Evolutionary conservation across 2,329 filamentous ascomycete species (phyloP).

Genomic region (Curvularia lunata): DNA sequence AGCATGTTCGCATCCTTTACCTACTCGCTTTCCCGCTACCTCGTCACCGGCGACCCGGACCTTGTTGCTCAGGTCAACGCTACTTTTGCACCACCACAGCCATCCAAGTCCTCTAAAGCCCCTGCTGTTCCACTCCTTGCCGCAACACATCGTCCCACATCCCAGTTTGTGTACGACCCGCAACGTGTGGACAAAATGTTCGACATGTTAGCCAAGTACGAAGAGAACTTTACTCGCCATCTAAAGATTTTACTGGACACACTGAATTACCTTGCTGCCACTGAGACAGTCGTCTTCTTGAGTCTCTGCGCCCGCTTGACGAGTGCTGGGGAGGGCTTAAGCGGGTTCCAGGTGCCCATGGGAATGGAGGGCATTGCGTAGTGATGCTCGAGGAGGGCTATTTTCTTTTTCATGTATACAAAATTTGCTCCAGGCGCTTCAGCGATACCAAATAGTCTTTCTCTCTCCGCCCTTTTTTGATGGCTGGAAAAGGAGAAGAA

Average conservation of each 20-base stretch:
- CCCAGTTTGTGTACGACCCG: conserved; percentile 60
- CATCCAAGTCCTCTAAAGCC: conserved; percentile 16
- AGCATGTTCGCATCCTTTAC: conserved; percentile 93
- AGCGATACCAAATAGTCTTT: conserved; percentile 19
- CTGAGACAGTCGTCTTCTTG: conserved; percentile 91
- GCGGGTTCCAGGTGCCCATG: conserved; percentile 34
- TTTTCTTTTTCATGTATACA: conserved; percentile 1
- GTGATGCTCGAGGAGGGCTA: neutral
- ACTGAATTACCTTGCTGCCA: conserved; percentile 95
- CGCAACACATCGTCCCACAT: conserved; percentile 30
- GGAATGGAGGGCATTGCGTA: conserved; percentile 31
- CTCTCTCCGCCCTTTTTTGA: neutral
- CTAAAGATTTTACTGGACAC: conserved; percentile 93
- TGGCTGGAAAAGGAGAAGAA: neutral
- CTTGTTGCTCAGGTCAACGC: conserved; percentile 66
- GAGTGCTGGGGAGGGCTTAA: conserved; percentile 74
- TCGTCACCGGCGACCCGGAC: conserved; percentile 83
- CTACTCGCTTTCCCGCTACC: conserved; percentile 80
- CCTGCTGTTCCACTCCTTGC: conserved; percentile 17
- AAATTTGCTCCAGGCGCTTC: conserved; percentile 10
- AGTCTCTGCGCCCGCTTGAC: conserved; percentile 84
- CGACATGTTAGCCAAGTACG: conserved; percentile 88
- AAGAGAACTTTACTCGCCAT: conserved; percentile 90
- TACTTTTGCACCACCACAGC: conserved; percentile 50
- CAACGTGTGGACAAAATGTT: conserved; percentile 75